These are phyloP conservation scores for Podila epigama DNA, from an alignment of 192 early-diverging fungal genomes.

Conservation along the genomic window DNA sequence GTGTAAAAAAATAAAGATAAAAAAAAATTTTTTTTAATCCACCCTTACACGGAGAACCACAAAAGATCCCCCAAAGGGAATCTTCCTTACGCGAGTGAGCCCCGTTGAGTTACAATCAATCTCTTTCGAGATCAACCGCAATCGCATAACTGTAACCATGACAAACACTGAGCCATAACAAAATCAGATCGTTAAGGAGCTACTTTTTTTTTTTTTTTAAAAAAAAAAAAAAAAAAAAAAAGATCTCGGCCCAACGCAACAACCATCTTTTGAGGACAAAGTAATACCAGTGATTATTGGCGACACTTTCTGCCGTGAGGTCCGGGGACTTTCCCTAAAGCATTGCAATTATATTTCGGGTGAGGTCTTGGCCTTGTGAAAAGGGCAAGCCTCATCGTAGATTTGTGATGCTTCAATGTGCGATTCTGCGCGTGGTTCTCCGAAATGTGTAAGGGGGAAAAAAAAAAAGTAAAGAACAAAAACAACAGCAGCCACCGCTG, in stretches of 20 bases:
- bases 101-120: slow-evolving; percentile 50
- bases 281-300: slow-evolving; percentile 41
- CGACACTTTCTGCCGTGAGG: slow-evolving; percentile 46
- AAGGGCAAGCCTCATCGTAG: slow-evolving; percentile 36
- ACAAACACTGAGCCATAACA: slow-evolving; percentile 41
- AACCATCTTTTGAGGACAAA: slow-evolving; percentile 32
- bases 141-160: slow-evolving; percentile 51
- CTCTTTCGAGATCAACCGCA: slow-evolving; percentile 26
- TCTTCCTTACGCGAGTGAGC: slow-evolving; percentile 39
- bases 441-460: slow-evolving; percentile 17
- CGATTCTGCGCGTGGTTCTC: slow-evolving; percentile 49
- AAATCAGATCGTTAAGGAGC: slow-evolving; percentile 46
- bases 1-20: neutral
- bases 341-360: slow-evolving; percentile 39
- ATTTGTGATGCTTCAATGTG: slow-evolving; percentile 48
- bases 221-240: neutral
- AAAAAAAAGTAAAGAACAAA: slow-evolving; percentile 39
- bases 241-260: slow-evolving; percentile 28
- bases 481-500: neutral
- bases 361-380: slow-evolving; percentile 33
- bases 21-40: neutral
- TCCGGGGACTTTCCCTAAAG: slow-evolving; percentile 54
- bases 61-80: neutral
- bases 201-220: neutral
- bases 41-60: slow-evolving; percentile 1